Evolutionary conservation across 2,329 filamentous ascomycete species (phyloP).

Genomic region (Curvularia sp.): DNA sequence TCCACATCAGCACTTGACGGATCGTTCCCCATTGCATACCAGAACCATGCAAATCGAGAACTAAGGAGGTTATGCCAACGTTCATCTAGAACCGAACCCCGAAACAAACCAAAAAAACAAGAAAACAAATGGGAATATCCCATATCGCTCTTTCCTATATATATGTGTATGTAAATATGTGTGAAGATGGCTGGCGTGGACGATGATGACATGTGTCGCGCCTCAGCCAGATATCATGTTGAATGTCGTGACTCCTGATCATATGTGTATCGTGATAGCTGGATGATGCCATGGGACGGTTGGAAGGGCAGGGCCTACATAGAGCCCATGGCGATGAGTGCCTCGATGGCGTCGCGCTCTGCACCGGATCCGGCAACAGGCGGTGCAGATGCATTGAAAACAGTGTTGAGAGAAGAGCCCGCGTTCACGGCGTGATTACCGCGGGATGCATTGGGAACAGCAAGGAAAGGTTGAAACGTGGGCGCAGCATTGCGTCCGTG

Average conservation of each 20-base stretch:
- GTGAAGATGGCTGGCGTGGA: not conserved
- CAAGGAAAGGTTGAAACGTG: slow-evolving; percentile 34
- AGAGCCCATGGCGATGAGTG: slow-evolving; percentile 79
- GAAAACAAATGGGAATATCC: slow-evolving; percentile 9
- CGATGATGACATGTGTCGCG: not conserved
- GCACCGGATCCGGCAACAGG: slow-evolving; percentile 51
- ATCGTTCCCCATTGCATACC: slow-evolving; percentile 42
- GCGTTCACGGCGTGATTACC: slow-evolving; percentile 37
- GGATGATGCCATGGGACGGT: not conserved
- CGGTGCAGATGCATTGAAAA: slow-evolving; percentile 36
- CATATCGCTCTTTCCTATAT: not conserved
- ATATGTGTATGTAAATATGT: not conserved
- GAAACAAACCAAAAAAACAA: slow-evolving; percentile 4
- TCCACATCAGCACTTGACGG: slow-evolving; percentile 53
- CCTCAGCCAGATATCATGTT: slow-evolving; percentile 8
- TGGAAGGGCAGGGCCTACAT: slow-evolving; percentile 47
- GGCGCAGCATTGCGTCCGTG: slow-evolving; percentile 29
- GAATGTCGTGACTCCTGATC: slow-evolving; percentile 5
- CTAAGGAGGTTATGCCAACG: slow-evolving; percentile 28
- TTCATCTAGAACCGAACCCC: slow-evolving; percentile 16
- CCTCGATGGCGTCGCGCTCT: slow-evolving; percentile 82
- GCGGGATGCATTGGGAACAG: slow-evolving; percentile 44
- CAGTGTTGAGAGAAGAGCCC: slow-evolving; percentile 26
- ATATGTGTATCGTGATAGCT: not conserved
- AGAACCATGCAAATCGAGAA: slow-evolving; percentile 25